phyloP scores from a whole-genome alignment of 2,329 filamentous ascomycete species.

The Clarireedia paspali region DNA sequence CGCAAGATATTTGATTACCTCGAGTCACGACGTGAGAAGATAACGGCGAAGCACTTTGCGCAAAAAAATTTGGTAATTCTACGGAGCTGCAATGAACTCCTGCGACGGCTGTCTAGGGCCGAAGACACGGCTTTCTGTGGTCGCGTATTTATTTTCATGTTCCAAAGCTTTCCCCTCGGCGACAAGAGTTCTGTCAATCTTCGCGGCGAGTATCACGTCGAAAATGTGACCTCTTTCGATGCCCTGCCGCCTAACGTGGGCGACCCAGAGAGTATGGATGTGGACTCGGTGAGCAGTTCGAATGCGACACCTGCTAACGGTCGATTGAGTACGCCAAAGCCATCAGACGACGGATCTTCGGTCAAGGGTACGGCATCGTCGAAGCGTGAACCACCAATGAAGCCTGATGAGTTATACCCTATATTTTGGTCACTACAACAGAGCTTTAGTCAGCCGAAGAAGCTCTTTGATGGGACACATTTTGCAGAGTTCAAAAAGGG shows the following conservation, averaged over 20 bases:
- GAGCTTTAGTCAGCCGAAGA: constrained; percentile 83
- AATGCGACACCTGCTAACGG: constrained; percentile 22
- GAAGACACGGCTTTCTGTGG: constrained; percentile 98
- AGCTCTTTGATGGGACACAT: constrained; percentile 63
- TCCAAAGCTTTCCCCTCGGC: constrained; percentile 92
- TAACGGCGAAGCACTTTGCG: constrained; percentile 72
- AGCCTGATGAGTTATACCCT: constrained; percentile 72
- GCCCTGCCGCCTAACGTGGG: constrained; percentile 36
- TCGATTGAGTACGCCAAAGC: constrained; percentile 15
- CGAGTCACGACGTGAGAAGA: constrained; percentile 82
- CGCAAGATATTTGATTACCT: constrained; percentile 89
- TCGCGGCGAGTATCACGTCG: constrained; percentile 88
- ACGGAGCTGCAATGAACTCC: constrained; percentile 88
- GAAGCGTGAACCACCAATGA: constrained; percentile 41
- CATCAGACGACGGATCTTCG: constrained; percentile 27
- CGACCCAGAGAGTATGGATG: constrained; percentile 53
- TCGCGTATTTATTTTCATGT: constrained; percentile 95
- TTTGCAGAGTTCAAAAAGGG: constrained; percentile 59
- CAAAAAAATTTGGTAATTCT: constrained; percentile 84
- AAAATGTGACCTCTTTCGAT: constrained; percentile 87
- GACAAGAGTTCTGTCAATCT: constrained; percentile 97
- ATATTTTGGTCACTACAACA: constrained; percentile 92
- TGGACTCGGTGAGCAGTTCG: constrained; percentile 43
- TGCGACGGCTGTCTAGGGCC: constrained; percentile 87
- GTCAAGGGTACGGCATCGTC: constrained; percentile 35